Evolutionary conservation across 345 rosid species (phyloP), one percentile per base, ranked within the genome.

Genomic region (Erodium maritimum): DNA sequence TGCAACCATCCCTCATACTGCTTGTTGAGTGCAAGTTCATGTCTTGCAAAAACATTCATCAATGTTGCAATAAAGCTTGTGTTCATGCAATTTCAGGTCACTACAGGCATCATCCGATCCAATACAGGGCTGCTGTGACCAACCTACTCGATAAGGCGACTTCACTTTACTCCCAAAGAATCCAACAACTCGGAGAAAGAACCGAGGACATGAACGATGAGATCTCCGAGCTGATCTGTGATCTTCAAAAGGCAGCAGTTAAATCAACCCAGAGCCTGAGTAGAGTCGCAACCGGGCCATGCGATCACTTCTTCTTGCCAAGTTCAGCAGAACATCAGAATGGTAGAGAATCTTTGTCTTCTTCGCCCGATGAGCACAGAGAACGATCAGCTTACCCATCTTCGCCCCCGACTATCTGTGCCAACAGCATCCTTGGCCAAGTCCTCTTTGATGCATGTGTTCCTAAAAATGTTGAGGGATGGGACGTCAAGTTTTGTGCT

Each of bases 391-490:
- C 64, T 14, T 75, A 73, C 60, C 51, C 74, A 6, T 67, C 79
- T 19, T 79, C 66, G 33, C 82, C 82, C 48, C 85, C 87, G 0
- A 75, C 81, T 54, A 82, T 93, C 61, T 89, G 77, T 29, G 89
- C 94, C 0, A 88, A 89, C 65, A 77, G 94, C 56, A 82, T 89
- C 64, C 96, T 93, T 14, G 99, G 99, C 5, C 77, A 89, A 51
- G 66, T 85, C 69, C 81, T 93, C 21, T 89, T 85, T 65, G 99
- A 93, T 72, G 82, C 77, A 0, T 87, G 95, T 24, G 80, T 93
- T 51, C 99, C 99, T 11, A 93, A 77, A 80, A 89, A 86, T 21
- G 80, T 93, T 10, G 99, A 93, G 73, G 99, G 96, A 0, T 89
- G 99, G 99, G 99, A 93, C 79, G 74, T 89, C 48, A 89, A 91